Evolutionary conservation across 495 filamentous ascomycete genomes (phyloP).

Genomic region (Tuber melanosporum): DNA sequence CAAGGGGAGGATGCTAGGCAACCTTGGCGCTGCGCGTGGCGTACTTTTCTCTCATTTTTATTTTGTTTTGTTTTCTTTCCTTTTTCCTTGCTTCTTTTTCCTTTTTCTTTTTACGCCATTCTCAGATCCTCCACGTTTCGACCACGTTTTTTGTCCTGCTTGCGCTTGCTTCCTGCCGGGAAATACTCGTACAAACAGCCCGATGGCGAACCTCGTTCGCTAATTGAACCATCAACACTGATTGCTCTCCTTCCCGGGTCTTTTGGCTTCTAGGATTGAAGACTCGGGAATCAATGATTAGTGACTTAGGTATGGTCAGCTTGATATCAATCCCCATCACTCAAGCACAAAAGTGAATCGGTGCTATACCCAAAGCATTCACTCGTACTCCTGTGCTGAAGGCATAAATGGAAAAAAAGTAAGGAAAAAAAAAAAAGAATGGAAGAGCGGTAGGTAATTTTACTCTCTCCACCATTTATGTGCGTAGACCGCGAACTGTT

Average conservation of each 20-base stretch:
- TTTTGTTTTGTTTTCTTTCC: not conserved
- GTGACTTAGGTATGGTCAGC: not conserved
- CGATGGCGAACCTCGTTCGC: not conserved
- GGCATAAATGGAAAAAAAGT: not conserved
- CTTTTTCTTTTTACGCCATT: not conserved
- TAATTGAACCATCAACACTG: not conserved
- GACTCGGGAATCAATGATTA: not conserved
- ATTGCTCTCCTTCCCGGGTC: not conserved
- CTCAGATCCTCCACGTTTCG: conserved; percentile 3
- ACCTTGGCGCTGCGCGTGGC: not conserved
- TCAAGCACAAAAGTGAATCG: not conserved
- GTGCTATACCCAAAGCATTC: not conserved
- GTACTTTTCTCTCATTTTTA: not conserved
- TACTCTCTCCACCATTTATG: not conserved
- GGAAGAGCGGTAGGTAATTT: not conserved
- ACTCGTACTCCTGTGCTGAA: not conserved
- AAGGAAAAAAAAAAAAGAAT: not conserved
- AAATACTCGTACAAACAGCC: not conserved
- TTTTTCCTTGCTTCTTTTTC: not conserved
- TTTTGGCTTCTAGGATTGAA: not conserved
- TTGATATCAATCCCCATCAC: conserved; percentile 1
- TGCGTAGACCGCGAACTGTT: not conserved
- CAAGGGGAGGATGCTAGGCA: not conserved
- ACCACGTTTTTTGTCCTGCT: conserved; percentile 1
- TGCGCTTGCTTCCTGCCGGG: not conserved